Percentiles rank a stretch among this genome's conserved stretches.
Evolutionary conservation across 192 early-diverging fungal species (phyloP).

Genomic region (Glomus cerebriforme): DNA sequence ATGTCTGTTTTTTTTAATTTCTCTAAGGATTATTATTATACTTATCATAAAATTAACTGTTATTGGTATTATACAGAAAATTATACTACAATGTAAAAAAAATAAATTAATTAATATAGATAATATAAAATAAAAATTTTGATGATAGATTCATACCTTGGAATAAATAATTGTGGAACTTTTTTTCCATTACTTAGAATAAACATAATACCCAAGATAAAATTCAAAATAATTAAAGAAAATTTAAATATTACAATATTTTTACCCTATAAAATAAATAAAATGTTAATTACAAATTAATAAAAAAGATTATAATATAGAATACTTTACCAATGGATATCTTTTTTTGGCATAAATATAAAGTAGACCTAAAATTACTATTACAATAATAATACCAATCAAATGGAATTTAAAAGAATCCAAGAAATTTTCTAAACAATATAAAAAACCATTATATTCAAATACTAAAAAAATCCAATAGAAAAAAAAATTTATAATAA

Average conservation of each 20-base stretch:
- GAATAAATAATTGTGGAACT: neutral
- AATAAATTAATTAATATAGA: neutral
- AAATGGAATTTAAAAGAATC: neutral
- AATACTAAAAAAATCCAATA: neutral
- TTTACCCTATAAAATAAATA: neutral
- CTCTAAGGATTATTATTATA: neutral
- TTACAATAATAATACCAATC: neutral
- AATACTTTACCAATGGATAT: neutral
- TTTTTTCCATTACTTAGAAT: neutral
- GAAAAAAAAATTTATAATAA: neutral
- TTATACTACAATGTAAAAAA: neutral
- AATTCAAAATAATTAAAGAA: neutral
- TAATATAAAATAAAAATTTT: neutral
- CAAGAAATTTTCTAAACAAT: neutral
- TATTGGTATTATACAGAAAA: neutral
- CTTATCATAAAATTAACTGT: neutral
- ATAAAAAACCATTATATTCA: neutral
- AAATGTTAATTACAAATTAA: neutral
- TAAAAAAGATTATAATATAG: neutral
- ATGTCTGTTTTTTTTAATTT: neutral
- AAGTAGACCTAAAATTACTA: neutral
- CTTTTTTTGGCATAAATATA: neutral
- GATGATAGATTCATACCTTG: neutral
- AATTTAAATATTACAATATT: conserved; percentile 8
- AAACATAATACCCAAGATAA: neutral